Evolutionary conservation across 2,329 filamentous ascomycete genomes (phyloP), one percentile per base, ranked within the genome.

Genomic region (Cladophialophora bantiana): DNA sequence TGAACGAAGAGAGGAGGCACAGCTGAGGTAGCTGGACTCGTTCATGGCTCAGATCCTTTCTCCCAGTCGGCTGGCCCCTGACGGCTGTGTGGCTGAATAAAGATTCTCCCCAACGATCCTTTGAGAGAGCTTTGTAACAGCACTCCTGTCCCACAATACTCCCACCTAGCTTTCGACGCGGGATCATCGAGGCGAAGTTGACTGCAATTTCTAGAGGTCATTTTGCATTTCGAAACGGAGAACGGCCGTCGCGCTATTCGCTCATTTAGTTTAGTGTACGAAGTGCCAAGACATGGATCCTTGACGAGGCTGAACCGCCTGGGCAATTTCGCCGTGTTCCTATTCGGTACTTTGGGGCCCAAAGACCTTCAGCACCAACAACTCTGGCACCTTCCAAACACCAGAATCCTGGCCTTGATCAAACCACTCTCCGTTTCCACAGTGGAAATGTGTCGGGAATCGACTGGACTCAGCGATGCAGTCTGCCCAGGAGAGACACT

Each of bases 191-290:
- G 26, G 26, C 26, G 26, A 26, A 26, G 26, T 26, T 26, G 26
- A 3, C 26, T 26, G 26, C 36, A 48, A 48, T 45, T 59, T 59
- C 35, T 10, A 32, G 10, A 4, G 56, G 4, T 3, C 36, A 26
- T 26, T 31, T 32, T 9, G 56, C 12, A 42, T 4, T 10, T 45
- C 36, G 5, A 36, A 36, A 7, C n/a, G 20, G 38, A 45, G 13
- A 58, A 18, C 31, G 18, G 10, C 3, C 9, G 18, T 32, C 2
- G 18, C 26, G 18, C 7, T 36, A 26, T 31, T 45, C 4, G 36
- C 56, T 3, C 7, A 3, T 32, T 34, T 4, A 34, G 56, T 59
- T 59, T 59, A 59, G 56, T 59, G 56, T 59, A 59, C 56, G 56
- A 59, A 59, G 56, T 59, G 56, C 56, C 56, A 59, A 59, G 35